Evolutionary conservation across 2,329 filamentous ascomycete species (phyloP), one percentile per base, ranked within the genome.

Genomic region (Aspergillus sp.): DNA sequence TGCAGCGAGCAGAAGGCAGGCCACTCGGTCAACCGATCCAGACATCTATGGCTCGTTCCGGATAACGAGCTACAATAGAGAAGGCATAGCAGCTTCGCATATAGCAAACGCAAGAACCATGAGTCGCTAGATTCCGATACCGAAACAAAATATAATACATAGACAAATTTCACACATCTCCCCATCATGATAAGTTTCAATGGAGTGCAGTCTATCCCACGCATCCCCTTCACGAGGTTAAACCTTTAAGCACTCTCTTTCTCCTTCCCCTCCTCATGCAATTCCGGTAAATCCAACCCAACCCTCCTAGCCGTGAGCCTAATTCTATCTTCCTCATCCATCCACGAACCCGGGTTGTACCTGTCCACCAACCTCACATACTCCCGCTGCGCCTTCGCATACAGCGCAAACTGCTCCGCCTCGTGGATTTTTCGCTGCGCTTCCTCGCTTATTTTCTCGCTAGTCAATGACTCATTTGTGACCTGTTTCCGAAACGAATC

Each of bases 331-430:
- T 87, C 82, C 76, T 96, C 87, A 71, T 89, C 86, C 88, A 96
- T 90, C 64, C 85, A 85, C 86, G 96, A 91, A 17, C 93, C 92
- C 0, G 92, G 92, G 74, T 98, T 98, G 77, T 99, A 98, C 66
- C 93, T 83, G 76, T 97, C 93, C 38, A 98, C 74, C 43, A 98
- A 78, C 15, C 85, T 88, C 24, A 85, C 83, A 73, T 98, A 97
- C 71, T 85, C 85, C 52, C 93, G 82, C 79, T 99, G 95, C n/a
- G 93, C 88, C 66, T 85, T 85, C 18, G 95, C 82, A 72, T 96
- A 98, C 56, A 86, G 83, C 24, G 92, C 76, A 64, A 91, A 86
- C 74, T 98, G 91, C 62, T 91, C 85, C n/a, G 86, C 88, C 64
- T 90, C 78, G 50, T 81, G 72, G 13, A 77, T 47, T 22, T 71